Percentiles rank a stretch among this genome's conserved stretches.
Conservation (phyloP, 2,329 filamentous ascomycete genomes). For the Zasmidium angulare region DNA sequence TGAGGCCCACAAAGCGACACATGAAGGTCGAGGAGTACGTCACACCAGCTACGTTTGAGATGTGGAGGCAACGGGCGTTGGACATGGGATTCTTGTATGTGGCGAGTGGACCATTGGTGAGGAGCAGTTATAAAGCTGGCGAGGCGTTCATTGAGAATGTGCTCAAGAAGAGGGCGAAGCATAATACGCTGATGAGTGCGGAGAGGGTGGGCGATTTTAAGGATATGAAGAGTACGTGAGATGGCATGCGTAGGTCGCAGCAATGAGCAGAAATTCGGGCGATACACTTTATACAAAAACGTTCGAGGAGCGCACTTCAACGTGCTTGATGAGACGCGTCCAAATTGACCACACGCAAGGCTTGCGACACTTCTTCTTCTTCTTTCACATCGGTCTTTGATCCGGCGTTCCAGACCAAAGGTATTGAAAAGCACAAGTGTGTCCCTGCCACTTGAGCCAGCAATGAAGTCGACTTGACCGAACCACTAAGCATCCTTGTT, state of each 20-base stretch:
- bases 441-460: too few relatives aligned
- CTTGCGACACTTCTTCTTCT: too few relatives aligned
- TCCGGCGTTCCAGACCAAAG: too few relatives aligned
- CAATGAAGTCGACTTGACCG: too few relatives aligned
- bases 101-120: constrained; percentile 86
- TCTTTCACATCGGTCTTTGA: too few relatives aligned
- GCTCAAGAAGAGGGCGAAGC: constrained; percentile 70
- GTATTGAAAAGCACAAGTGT: too few relatives aligned
- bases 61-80: constrained; percentile 84
- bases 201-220: constrained; percentile 30
- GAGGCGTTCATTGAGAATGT: constrained; percentile 99
- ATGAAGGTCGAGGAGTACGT: constrained; percentile 97
- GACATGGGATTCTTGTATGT: constrained; percentile 98
- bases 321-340: background rate
- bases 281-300: background rate
- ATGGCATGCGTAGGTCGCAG: too few relatives aligned
- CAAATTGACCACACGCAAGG: too few relatives aligned
- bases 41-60: constrained; percentile 84
- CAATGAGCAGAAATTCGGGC: too few relatives aligned
- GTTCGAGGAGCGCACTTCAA: background rate
- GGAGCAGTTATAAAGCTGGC: constrained; percentile 95
- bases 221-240: constrained; percentile 16
- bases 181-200: constrained; percentile 32
- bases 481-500: too few relatives aligned
- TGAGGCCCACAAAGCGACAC: constrained; percentile 96